A percentile compares a stretch with the other conserved stretches of the same genome.
Conservation (phyloP, 805 yeast genomes). For the Myxozyma neotropica region DNA sequence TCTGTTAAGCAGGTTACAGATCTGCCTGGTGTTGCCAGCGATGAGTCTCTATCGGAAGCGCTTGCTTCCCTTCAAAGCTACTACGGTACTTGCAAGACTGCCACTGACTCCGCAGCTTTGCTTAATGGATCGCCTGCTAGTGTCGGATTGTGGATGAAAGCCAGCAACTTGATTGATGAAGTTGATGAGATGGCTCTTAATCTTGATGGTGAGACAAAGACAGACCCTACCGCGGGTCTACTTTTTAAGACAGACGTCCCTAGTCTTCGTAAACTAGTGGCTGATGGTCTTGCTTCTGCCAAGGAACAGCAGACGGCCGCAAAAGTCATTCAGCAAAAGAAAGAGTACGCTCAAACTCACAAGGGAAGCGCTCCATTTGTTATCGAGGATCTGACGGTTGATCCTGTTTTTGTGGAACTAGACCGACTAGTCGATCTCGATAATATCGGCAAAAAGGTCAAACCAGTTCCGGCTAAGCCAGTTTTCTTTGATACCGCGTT, state of each 20-base stretch:
- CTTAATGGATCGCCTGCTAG: constrained; percentile 27
- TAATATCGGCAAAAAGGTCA: constrained; percentile 41
- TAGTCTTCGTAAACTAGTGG: constrained; percentile 24
- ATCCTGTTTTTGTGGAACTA: constrained; percentile 42
- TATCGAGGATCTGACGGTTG: constrained; percentile 51
- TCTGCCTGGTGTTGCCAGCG: constrained; percentile 90
- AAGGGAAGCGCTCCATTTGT: constrained; percentile 39
- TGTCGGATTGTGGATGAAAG: constrained; percentile 25
- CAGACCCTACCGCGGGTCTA: constrained; percentile 7
- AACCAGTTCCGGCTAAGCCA: constrained; percentile 78
- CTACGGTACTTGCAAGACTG: constrained; percentile 44
- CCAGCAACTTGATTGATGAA: constrained; percentile 23
- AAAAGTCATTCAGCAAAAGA: neutral
- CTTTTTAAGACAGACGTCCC: constrained; percentile 23
- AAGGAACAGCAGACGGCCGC: constrained; percentile 17
- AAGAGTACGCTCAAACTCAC: constrained; percentile 3
- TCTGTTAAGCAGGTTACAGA: constrained; percentile 66
- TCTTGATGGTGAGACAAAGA: constrained; percentile 14
- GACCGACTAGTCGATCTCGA: constrained; percentile 41
- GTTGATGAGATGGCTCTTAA: constrained; percentile 27
- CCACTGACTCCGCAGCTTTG: constrained; percentile 22
- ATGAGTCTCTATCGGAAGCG: constrained; percentile 63
- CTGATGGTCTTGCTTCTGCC: constrained; percentile 8
- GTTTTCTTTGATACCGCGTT: constrained; percentile 88
- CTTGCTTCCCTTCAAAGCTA: constrained; percentile 54